phyloP scores from a whole-genome alignment of 148 eudicot species.

The Selenicereus undatus region DNA sequence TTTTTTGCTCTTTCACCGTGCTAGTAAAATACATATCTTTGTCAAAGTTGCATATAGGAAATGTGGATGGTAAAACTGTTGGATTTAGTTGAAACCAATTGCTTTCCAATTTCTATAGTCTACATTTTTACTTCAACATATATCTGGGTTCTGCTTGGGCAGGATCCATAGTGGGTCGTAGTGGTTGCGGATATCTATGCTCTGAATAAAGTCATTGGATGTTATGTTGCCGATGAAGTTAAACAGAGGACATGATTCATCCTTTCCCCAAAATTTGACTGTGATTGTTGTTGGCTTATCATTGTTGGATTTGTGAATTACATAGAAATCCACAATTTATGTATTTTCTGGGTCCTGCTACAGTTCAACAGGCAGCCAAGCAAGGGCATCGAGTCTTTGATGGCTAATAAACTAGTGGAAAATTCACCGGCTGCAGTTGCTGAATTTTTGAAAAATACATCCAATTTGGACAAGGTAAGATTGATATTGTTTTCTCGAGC shows the following conservation, averaged over 20 bases:
- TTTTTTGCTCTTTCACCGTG: background rate
- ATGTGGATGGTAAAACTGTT: background rate
- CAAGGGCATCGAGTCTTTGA: constrained; percentile 76
- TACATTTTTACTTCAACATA: background rate
- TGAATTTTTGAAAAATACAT: constrained; percentile 79
- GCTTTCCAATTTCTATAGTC: background rate
- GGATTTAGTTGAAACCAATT: constrained; percentile 4
- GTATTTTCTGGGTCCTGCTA: constrained; percentile 10
- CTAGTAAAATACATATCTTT: constrained; percentile 2
- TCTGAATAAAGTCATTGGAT: background rate
- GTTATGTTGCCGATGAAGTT: background rate
- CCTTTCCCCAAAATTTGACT: background rate
- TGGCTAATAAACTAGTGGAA: constrained; percentile 79
- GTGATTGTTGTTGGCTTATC: background rate
- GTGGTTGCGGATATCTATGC: background rate
- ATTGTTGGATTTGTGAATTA: background rate
- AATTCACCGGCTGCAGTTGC: constrained; percentile 84
- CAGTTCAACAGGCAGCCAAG: constrained; percentile 84
- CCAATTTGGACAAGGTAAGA: constrained; percentile 74
- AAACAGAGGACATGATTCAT: background rate
- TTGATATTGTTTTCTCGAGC: background rate
- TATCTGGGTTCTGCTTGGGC: background rate
- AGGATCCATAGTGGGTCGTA: background rate
- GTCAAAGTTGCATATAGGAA: background rate
- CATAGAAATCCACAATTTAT: constrained; percentile 7